A percentile compares a stretch with the other conserved stretches of the same genome.
Conservation (phyloP, 2,329 filamentous ascomycete species). For the Monosporascus ibericus region DNA sequence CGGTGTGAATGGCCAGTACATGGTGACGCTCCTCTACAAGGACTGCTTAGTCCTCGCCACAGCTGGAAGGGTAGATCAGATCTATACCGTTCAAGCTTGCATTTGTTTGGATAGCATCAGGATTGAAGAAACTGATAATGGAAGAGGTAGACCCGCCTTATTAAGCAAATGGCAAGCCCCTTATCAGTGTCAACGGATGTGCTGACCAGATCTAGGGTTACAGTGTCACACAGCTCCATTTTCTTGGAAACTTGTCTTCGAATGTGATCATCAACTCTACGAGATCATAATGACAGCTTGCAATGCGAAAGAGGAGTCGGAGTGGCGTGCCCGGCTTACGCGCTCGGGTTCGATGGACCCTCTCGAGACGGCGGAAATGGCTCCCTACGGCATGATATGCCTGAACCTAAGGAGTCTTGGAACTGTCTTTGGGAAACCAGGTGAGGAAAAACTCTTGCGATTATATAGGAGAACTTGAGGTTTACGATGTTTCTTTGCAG, state of each 20-base stretch:
- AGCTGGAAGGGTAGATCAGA: slow-evolving; percentile 54
- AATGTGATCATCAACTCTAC: slow-evolving; percentile 68
- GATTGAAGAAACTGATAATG: slow-evolving; percentile 69
- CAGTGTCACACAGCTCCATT: slow-evolving; percentile 82
- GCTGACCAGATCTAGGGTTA: slow-evolving; percentile 52
- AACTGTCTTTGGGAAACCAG: slow-evolving; percentile 66
- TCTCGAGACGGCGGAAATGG: slow-evolving; percentile 37
- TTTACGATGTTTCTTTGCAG: slow-evolving; percentile 26
- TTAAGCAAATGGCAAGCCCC: slow-evolving; percentile 1
- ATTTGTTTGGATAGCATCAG: slow-evolving; percentile 61
- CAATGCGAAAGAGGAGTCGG: slow-evolving; percentile 68
- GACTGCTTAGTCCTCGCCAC: slow-evolving; percentile 72
- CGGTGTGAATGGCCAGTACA: slow-evolving; percentile 68
- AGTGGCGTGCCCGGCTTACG: slow-evolving; percentile 69
- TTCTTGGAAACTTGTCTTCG: slow-evolving; percentile 89
- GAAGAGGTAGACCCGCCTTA: slow-evolving; percentile 49
- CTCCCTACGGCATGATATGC: slow-evolving; percentile 57
- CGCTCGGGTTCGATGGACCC: slow-evolving; percentile 44
- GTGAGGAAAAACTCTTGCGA: slow-evolving; percentile 29
- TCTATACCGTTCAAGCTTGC: slow-evolving; percentile 69
- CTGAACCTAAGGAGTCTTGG: slow-evolving; percentile 70
- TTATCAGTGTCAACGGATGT: slow-evolving; percentile 1
- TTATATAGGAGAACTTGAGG: neutral
- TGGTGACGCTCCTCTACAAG: slow-evolving; percentile 79
- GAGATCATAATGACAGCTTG: slow-evolving; percentile 86